Conservation (phyloP, 176 grass and related monocot species). For the Neostapfia colusana region DNA sequence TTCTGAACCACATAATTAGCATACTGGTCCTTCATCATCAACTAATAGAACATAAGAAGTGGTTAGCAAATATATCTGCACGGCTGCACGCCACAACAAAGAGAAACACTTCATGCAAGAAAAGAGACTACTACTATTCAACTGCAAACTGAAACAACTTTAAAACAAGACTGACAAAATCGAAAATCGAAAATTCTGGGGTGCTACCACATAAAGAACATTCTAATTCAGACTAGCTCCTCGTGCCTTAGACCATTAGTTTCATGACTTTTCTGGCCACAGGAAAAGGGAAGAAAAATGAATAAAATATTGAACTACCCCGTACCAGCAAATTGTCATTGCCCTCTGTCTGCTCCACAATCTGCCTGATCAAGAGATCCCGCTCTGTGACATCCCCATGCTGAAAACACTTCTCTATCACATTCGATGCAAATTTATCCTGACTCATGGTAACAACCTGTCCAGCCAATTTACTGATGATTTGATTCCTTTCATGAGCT, state of each 20-base stretch:
- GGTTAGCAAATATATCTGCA: constrained; percentile 38
- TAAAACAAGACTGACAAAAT: background rate
- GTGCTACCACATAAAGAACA: background rate
- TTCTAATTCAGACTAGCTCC: background rate
- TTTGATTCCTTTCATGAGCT: constrained; percentile 65
- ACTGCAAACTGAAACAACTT: background rate
- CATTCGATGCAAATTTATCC: constrained; percentile 94
- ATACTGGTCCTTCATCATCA: constrained; percentile 95
- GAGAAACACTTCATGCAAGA: background rate
- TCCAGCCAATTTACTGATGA: constrained; percentile 79
- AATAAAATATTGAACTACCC: constrained; percentile 2
- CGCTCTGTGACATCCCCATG: constrained; percentile 65
- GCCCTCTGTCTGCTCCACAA: constrained; percentile 84
- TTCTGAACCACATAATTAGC: constrained; percentile 94
- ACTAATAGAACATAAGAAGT: constrained; percentile 42
- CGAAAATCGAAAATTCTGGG: background rate
- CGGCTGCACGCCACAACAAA: too few species aligned
- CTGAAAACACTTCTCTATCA: constrained; percentile 92
- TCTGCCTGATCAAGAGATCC: constrained; percentile 71
- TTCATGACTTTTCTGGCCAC: background rate
- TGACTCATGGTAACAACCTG: constrained; percentile 94
- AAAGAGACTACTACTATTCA: background rate
- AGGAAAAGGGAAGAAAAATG: background rate
- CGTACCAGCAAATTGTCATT: constrained; percentile 90
- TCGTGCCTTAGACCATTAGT: background rate